Base-by-base conservation (phyloP, 1,139 yeast genomes). In the Geotrichum carabidarum region DNA sequence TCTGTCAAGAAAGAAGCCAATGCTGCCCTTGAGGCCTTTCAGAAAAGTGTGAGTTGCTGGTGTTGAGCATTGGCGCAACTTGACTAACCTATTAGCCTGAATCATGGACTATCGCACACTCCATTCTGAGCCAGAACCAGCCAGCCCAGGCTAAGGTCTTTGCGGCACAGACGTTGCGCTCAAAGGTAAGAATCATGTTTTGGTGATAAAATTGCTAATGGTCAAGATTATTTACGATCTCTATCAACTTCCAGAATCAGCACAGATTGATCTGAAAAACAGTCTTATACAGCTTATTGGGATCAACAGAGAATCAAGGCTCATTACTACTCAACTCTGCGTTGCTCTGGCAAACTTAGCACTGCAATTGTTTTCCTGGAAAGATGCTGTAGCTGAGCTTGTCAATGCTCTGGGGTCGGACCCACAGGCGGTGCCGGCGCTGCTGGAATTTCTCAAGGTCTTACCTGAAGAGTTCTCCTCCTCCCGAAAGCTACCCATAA, bases 391-490 rank as follows among this genome's bases (percentile, higher is more conserved):
- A 17, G 75, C 73, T 15, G 97, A 93, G 62, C 79, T 90, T 58
- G 78, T 84, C 14, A 60, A 74, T 4, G 71, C 74, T 44, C 73
- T 87, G 59, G 80, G 81, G 9, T 59, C 60, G 15, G 58, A 62
- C 11, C 63, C 67, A 11, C 58, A 59, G 32, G 53, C 74, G 45
- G 68, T 72, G 62, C 77, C 73, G 42, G 74, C 78, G 41, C 67
- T 87, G 50, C 74, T 94, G 58, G 95, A 87, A 65, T 90, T 91
- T 65, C 77, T 93, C 59, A 83, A 83, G 66, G 84, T 93, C 50
- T 74, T 93, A 56, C 99, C 99, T 0, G 98, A 93, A 68, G 99
- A 93, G 69, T 78, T 93, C 50, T 74, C 83, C 49, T 93, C 87
- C 62, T 82, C 83, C 45, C 84, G 86, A 61, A 83, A 84, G 58